These are phyloP conservation scores for Abrus precatorius DNA, from an alignment of 306 rosid species.

Conservation along the genomic window DNA sequence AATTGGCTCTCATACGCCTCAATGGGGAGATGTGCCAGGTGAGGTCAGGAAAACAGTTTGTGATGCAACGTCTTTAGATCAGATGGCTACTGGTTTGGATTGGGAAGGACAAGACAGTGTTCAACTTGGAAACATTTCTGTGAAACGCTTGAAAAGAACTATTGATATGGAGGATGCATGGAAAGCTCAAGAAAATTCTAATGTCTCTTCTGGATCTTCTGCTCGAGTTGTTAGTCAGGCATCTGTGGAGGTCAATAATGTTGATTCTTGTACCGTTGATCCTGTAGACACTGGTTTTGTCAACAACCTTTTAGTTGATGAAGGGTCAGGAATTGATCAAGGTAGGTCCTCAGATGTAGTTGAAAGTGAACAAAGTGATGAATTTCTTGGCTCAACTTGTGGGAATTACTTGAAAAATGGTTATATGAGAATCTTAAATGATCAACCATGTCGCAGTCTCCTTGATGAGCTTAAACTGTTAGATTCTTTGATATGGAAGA, in stretches of 20 bases:
- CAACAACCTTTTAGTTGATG: slow-evolving; percentile 61
- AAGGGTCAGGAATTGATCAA: slow-evolving; percentile 67
- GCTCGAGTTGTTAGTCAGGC: slow-evolving; percentile 64
- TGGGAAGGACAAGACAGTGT: slow-evolving; percentile 47
- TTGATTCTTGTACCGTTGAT: slow-evolving; percentile 57
- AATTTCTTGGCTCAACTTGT: slow-evolving; percentile 49
- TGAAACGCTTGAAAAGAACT: slow-evolving; percentile 46
- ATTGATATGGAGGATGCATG: slow-evolving; percentile 42
- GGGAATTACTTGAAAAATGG: slow-evolving; percentile 49
- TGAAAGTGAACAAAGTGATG: slow-evolving; percentile 63
- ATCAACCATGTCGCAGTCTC: slow-evolving; percentile 59
- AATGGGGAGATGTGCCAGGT: slow-evolving; percentile 75
- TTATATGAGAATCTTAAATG: slow-evolving; percentile 45
- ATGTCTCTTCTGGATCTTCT: slow-evolving; percentile 66
- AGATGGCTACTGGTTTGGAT: slow-evolving; percentile 49
- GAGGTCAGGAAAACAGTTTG: slow-evolving; percentile 57
- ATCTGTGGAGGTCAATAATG: slow-evolving; percentile 57
- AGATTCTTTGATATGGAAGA: slow-evolving; percentile 70
- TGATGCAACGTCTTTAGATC: slow-evolving; percentile 50
- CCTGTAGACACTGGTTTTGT: slow-evolving; percentile 52
- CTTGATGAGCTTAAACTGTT: slow-evolving; percentile 71
- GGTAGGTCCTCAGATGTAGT: slow-evolving; percentile 62
- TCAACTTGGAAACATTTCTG: slow-evolving; percentile 46
- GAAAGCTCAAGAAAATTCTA: slow-evolving; percentile 62
- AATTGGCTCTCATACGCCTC: slow-evolving; percentile 51